Percentiles rank a stretch among this genome's conserved stretches.
These are phyloP conservation scores for Tillandsia fasciculata DNA, from an alignment of 176 grass and related monocot genomes.

Conservation along the genomic window DNA sequence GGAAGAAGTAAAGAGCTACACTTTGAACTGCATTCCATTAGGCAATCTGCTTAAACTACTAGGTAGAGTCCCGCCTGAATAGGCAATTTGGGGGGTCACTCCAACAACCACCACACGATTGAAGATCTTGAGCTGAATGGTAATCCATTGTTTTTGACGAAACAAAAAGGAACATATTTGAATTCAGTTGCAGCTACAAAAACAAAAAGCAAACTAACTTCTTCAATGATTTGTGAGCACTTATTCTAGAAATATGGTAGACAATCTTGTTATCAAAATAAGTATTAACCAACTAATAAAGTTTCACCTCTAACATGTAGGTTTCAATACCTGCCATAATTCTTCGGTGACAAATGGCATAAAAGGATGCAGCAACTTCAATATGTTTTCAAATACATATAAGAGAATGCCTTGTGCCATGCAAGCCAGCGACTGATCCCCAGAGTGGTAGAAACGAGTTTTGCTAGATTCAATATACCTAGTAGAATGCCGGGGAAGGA, in stretches of 20 bases:
- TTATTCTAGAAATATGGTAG: no score
- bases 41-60: no score
- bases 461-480: slow-evolving; percentile 99
- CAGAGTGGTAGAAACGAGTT: slow-evolving; percentile 81
- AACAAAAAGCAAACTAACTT: neutral
- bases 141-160: no score
- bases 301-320: neutral
- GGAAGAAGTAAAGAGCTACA: no score
- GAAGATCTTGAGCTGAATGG: no score
- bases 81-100: no score
- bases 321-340: slow-evolving; percentile 83
- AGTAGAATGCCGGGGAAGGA: slow-evolving; percentile 4
- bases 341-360: slow-evolving; percentile 99
- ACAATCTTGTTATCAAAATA: no score
- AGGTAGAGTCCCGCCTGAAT: no score
- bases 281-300: neutral
- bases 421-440: slow-evolving; percentile 42
- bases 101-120: no score
- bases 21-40: no score
- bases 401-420: slow-evolving; percentile 59
- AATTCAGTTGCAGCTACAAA: no score
- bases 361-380: slow-evolving; percentile 90
- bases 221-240: neutral
- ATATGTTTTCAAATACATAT: slow-evolving; percentile 95
- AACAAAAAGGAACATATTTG: no score